Conservation (phyloP, 2,329 filamentous ascomycete species). For the Cryphonectria japonica region DNA sequence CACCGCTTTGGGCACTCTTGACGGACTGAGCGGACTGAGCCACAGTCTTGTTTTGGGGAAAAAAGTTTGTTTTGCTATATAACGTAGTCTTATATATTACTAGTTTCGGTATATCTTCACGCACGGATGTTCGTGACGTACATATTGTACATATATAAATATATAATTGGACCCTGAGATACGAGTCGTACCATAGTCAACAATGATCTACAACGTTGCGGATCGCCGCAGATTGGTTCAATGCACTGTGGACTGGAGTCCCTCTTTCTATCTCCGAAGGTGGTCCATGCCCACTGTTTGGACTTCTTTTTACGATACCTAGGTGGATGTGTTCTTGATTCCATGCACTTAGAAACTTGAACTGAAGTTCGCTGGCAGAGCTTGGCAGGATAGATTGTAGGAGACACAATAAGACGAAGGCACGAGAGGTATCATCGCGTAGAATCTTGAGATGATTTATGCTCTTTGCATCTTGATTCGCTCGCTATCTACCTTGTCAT, state of each 20-base stretch:
- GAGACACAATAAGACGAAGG: no score
- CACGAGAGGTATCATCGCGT: not conserved
- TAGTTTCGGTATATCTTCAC: not conserved
- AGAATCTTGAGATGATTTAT: not conserved
- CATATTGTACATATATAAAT: not conserved
- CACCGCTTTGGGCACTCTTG: no score
- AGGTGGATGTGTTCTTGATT: not conserved
- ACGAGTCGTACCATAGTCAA: not conserved
- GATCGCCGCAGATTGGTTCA: not conserved
- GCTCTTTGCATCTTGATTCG: not conserved
- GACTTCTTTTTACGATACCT: no score
- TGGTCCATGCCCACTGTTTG: not conserved
- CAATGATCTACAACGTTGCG: not conserved
- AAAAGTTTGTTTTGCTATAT: not conserved
- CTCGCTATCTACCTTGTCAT: not conserved
- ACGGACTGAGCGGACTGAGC: no score
- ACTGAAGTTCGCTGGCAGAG: no score
- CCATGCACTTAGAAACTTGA: no score
- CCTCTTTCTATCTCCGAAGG: not conserved
- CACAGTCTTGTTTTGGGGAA: no score
- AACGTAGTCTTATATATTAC: not conserved
- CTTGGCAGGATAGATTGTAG: no score
- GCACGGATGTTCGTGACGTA: not conserved
- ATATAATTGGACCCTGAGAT: slow-evolving; percentile 1
- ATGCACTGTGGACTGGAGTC: not conserved